These are phyloP conservation scores for Coemansia sp. DNA, from an alignment of 192 early-diverging fungal genomes.

Conservation along the genomic window DNA sequence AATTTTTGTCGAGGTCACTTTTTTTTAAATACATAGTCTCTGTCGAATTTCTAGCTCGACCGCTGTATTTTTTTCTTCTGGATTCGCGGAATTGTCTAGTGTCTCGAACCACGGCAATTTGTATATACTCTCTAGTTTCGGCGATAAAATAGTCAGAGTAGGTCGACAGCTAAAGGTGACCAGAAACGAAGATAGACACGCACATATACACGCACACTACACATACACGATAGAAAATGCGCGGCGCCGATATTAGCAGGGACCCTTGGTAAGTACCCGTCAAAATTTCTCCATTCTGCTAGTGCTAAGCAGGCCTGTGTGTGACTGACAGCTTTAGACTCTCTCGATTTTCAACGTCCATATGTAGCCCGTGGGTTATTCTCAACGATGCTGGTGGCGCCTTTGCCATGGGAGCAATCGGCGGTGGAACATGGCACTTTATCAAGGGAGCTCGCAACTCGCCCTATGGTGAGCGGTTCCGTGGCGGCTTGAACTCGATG, in stretches of 20 bases:
- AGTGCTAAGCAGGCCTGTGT: not conserved
- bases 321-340: not conserved
- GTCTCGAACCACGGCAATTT: not conserved
- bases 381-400: slow-evolving; percentile 83
- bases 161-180: not conserved
- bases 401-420: slow-evolving; percentile 96
- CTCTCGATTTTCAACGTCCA: not conserved
- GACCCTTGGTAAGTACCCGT: slow-evolving; percentile 50
- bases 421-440: slow-evolving; percentile 95
- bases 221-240: slow-evolving; percentile 25
- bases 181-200: not conserved
- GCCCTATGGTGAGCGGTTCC: slow-evolving; percentile 91
- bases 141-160: not conserved
- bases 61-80: not conserved
- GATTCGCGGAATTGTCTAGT: not conserved
- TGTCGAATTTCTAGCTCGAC: not conserved
- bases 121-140: slow-evolving; percentile 2
- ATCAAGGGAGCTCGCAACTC: slow-evolving; percentile 99
- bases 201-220: not conserved
- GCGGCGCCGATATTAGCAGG: slow-evolving; percentile 54
- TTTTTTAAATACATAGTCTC: not conserved
- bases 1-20: slow-evolving; percentile 9
- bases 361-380: slow-evolving; percentile 77
- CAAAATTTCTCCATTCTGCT: not conserved
- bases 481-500: slow-evolving; percentile 83